phyloP scores from a whole-genome alignment of 2,329 filamentous ascomycete species.

The Aspergillus tanneri region DNA sequence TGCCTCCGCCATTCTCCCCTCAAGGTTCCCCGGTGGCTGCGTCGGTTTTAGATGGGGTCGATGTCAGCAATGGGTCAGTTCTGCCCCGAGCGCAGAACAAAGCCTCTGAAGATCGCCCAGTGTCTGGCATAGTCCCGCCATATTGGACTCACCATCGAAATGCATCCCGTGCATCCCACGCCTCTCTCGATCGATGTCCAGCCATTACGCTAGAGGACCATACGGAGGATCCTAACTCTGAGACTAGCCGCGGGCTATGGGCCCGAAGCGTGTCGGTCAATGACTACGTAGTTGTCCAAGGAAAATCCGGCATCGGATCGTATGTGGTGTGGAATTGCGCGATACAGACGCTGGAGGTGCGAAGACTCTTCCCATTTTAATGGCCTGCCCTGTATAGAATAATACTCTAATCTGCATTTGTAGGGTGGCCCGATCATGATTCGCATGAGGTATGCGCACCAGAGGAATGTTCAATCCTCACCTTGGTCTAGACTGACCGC shows the following conservation, averaged over 20 bases:
- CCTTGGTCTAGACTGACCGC: conserved; percentile 19
- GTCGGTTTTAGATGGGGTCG: conserved; percentile 7
- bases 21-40: conserved; percentile 12
- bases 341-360: conserved; percentile 79
- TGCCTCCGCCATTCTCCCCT: conserved; percentile 30
- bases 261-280: conserved; percentile 61
- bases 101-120: conserved; percentile 25
- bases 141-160: conserved; percentile 49
- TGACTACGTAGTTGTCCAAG: conserved; percentile 61
- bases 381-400: neutral
- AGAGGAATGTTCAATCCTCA: neutral
- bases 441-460: conserved; percentile 54
- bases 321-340: conserved; percentile 94
- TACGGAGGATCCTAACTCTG: conserved; percentile 56
- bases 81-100: conserved; percentile 16
- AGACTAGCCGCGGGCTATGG: conserved; percentile 61
- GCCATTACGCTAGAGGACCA: conserved; percentile 64
- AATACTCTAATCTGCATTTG: conserved; percentile 14
- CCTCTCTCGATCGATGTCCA: conserved; percentile 40
- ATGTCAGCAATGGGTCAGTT: conserved; percentile 15
- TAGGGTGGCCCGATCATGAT: conserved; percentile 59
- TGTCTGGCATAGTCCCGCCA: conserved; percentile 41
- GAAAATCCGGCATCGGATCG: conserved; percentile 66
- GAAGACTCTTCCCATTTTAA: conserved; percentile 24
- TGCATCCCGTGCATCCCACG: conserved; percentile 42